phyloP scores from a whole-genome alignment of 768 basidiomycete genomes.

The Mycena epipterygia region DNA sequence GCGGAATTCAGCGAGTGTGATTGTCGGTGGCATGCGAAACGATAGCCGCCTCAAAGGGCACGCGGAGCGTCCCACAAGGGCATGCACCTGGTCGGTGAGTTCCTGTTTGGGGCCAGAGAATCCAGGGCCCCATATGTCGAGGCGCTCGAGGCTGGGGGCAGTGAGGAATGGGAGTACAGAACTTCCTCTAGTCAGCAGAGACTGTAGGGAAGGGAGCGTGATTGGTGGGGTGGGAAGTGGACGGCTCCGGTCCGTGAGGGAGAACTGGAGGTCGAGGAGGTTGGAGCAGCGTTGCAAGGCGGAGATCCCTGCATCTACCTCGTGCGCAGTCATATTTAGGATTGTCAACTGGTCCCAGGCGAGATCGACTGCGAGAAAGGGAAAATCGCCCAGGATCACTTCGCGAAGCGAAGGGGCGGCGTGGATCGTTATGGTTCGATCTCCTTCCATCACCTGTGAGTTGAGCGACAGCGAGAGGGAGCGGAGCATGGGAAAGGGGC shows the following conservation, averaged over 20 bases:
- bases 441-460: too few species aligned
- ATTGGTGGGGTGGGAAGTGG: not conserved
- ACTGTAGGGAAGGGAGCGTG: not conserved
- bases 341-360: conserved; percentile 7
- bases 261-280: not conserved
- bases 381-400: not conserved
- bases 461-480: not conserved
- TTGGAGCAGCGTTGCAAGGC: not conserved
- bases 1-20: not conserved
- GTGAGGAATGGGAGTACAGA: not conserved
- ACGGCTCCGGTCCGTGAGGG: not conserved
- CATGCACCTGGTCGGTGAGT: not conserved
- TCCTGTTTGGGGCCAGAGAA: not conserved
- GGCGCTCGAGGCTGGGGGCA: not conserved
- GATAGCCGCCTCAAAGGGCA: not conserved
- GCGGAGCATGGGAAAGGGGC: conserved; percentile 14
- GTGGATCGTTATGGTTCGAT: not conserved
- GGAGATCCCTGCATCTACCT: not conserved
- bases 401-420: conserved; percentile 4
- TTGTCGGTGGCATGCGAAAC: not conserved
- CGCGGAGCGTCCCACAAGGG: not conserved
- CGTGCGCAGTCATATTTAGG: not conserved
- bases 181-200: not conserved
- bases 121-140: conserved; percentile 6
- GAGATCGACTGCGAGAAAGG: not conserved